phyloP scores from a whole-genome alignment of 2,329 filamentous ascomycete genomes.

The Ophiostoma angusticollis region DNA sequence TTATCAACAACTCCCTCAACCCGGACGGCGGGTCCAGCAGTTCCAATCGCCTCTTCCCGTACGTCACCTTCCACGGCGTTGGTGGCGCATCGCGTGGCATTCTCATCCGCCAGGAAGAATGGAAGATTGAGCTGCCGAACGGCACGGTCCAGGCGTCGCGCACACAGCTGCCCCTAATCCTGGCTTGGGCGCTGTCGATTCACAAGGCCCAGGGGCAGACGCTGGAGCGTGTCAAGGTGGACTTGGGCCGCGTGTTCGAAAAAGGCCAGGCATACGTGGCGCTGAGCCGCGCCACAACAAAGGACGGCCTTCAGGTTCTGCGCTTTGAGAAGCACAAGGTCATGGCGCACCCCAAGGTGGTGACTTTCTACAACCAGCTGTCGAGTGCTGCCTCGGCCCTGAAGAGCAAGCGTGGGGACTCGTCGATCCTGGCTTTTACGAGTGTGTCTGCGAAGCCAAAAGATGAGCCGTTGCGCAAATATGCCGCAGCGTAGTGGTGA shows the following conservation, averaged over 20 bases:
- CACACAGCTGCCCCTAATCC: conserved; percentile 70
- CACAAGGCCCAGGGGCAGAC: conserved; percentile 98
- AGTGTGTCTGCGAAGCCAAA: conserved; percentile 27
- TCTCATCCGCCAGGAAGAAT: conserved; percentile 75
- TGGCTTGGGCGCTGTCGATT: conserved; percentile 94
- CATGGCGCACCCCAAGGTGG: conserved; percentile 81
- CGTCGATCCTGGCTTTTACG: conserved; percentile 29
- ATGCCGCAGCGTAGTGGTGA: conserved; percentile 39
- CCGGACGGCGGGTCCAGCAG: conserved; percentile 10
- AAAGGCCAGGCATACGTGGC: conserved; percentile 97
- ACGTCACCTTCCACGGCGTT: conserved; percentile 70
- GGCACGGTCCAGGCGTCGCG: conserved; percentile 87
- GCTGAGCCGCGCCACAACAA: conserved; percentile 78
- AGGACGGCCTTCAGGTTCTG: conserved; percentile 75
- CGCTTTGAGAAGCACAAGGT: conserved; percentile 84
- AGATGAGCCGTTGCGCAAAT: background rate
- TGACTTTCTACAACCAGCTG: conserved; percentile 73
- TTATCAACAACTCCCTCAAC: conserved; percentile 30
- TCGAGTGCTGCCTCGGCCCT: conserved; percentile 50
- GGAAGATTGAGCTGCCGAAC: conserved; percentile 95
- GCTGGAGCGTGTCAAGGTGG: conserved; percentile 83
- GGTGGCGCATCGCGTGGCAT: conserved; percentile 67
- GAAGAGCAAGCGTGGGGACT: conserved; percentile 17
- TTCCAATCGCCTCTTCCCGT: conserved; percentile 44
- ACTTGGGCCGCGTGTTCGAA: conserved; percentile 84